These are phyloP conservation scores for Phylloporus sp. DNA, from an alignment of 768 basidiomycete genomes.

Conservation along the genomic window DNA sequence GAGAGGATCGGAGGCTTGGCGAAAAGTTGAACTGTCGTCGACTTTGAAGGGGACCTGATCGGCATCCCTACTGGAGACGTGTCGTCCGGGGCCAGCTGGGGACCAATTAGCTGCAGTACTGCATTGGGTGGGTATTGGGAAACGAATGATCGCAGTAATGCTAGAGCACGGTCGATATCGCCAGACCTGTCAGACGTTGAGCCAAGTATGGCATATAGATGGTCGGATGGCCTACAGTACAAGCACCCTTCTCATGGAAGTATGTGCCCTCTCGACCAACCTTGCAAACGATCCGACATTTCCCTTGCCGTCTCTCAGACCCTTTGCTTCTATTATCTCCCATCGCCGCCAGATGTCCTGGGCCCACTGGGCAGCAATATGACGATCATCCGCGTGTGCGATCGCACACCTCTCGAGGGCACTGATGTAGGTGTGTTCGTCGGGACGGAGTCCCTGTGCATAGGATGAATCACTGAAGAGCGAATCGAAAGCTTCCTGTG, in stretches of 20 bases:
- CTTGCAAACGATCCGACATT: constrained; percentile 33
- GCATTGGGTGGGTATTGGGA: constrained; percentile 55
- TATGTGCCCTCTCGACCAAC: constrained; percentile 63
- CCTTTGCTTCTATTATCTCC: constrained; percentile 41
- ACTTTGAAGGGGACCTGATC: constrained; percentile 1
- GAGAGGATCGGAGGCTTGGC: constrained; percentile 49
- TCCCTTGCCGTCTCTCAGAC: constrained; percentile 25
- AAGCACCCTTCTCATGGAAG: constrained; percentile 61
- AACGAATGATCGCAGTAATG: constrained; percentile 57
- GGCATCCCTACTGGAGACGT: background rate
- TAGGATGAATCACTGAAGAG: constrained; percentile 35
- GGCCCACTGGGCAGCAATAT: constrained; percentile 46
- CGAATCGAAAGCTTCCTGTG: constrained; percentile 45
- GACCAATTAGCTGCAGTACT: constrained; percentile 36
- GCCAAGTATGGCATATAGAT: background rate
- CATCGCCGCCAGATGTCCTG: constrained; percentile 66
- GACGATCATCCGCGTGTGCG: constrained; percentile 41
- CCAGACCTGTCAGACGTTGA: constrained; percentile 36
- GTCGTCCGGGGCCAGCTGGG: background rate
- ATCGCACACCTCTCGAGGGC: constrained; percentile 62
- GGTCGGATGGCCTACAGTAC: constrained; percentile 46
- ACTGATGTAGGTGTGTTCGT: constrained; percentile 55
- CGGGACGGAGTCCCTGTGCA: constrained; percentile 34
- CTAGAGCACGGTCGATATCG: constrained; percentile 48
- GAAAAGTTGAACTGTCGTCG: constrained; percentile 17